Conservation (phyloP, 352 stramenopile species). For the Phytophthora multivora region DNA sequence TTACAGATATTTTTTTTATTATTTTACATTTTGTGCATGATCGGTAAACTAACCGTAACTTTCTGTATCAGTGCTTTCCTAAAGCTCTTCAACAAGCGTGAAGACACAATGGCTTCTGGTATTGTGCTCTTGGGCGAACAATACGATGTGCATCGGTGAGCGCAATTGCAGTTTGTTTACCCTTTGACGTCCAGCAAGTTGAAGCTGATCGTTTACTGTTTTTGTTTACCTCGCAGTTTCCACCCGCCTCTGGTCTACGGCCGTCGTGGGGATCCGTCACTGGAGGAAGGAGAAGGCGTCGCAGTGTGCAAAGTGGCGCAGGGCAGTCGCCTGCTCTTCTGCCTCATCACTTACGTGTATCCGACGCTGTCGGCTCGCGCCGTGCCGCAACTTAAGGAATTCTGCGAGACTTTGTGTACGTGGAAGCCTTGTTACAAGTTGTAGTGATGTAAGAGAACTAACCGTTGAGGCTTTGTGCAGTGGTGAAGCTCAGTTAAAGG, state of each 20-base stretch:
- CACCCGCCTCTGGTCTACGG: constrained; percentile 82
- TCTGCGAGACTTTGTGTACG: constrained; percentile 58
- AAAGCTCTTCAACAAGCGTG: constrained; percentile 81
- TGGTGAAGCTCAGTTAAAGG: constrained; percentile 16
- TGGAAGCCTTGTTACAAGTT: neutral
- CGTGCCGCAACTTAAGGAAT: constrained; percentile 79
- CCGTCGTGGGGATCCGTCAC: constrained; percentile 60
- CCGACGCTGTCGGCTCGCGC: constrained; percentile 78
- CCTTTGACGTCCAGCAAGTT: neutral
- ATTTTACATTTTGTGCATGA: too few relatives aligned
- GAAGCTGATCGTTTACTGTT: constrained; percentile 6
- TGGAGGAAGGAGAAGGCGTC: constrained; percentile 76
- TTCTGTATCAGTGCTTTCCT: constrained; percentile 38
- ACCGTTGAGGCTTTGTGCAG: neutral
- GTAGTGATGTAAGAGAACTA: neutral
- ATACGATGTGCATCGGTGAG: constrained; percentile 82
- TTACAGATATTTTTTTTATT: neutral
- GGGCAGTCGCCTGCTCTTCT: constrained; percentile 55
- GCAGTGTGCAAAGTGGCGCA: constrained; percentile 67
- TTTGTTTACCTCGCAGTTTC: constrained; percentile 45
- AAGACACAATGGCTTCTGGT: constrained; percentile 72
- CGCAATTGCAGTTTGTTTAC: neutral
- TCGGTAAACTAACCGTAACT: constrained; percentile 2
- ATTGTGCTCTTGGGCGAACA: constrained; percentile 79
- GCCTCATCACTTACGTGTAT: constrained; percentile 84